Evolutionary conservation across 495 filamentous ascomycete species (phyloP).

Genomic region (Recurvomyces mirabilis): DNA sequence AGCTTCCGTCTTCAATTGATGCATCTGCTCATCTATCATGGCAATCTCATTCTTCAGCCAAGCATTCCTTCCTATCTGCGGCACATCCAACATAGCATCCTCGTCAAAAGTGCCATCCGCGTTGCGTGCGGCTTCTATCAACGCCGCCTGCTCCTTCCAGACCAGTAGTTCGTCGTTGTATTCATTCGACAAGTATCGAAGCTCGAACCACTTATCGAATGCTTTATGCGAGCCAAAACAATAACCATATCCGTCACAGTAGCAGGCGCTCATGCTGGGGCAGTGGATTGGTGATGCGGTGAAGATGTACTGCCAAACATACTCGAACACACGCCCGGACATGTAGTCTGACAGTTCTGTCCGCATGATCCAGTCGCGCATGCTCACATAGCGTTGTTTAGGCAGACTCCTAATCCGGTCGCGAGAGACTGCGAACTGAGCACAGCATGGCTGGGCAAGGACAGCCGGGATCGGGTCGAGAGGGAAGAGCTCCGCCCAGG

Average conservation of each 20-base stretch:
- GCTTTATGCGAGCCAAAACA: conserved; percentile 56
- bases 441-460: conserved; percentile 45
- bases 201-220: conserved; percentile 39
- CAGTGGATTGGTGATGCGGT: conserved; percentile 44
- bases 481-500: conserved; percentile 35
- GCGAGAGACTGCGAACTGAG: conserved; percentile 47
- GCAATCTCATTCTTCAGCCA: conserved; percentile 30
- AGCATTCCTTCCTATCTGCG: conserved; percentile 30
- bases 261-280: conserved; percentile 56
- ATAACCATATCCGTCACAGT: conserved; percentile 67
- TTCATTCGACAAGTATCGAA: conserved; percentile 32
- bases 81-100: conserved; percentile 31
- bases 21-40: conserved; percentile 29
- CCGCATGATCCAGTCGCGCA: conserved; percentile 57
- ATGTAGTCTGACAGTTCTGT: conserved; percentile 54
- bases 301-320: conserved; percentile 66
- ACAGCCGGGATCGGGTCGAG: conserved; percentile 42
- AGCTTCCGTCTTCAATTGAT: conserved; percentile 35
- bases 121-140: conserved; percentile 13
- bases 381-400: conserved; percentile 47
- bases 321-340: conserved; percentile 63
- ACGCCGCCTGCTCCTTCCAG: conserved; percentile 33
- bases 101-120: conserved; percentile 30
- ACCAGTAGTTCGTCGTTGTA: conserved; percentile 40
- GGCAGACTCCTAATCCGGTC: conserved; percentile 42